Percentiles rank a stretch among this genome's conserved stretches.
These are phyloP conservation scores for Tanacetum coccineum DNA, from an alignment of 129 eudicot genomes.

Conservation along the genomic window DNA sequence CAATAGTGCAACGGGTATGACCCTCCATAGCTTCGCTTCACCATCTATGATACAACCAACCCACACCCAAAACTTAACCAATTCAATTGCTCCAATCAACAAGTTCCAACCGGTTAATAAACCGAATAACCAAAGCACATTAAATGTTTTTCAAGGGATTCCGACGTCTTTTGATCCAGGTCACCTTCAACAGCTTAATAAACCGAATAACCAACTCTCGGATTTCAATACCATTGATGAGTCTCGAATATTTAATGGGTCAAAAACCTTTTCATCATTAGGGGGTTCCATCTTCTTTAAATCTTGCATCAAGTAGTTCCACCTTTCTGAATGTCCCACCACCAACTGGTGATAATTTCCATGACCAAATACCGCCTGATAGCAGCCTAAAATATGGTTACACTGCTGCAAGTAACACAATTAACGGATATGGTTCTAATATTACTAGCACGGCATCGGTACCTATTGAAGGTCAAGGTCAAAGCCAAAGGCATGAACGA, in stretches of 20 bases:
- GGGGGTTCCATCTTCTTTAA: slow-evolving; percentile 46
- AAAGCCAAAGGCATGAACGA: slow-evolving; percentile 48
- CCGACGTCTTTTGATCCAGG: slow-evolving; percentile 57
- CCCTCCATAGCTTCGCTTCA: slow-evolving; percentile 60
- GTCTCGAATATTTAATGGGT: slow-evolving; percentile 36
- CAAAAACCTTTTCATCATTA: slow-evolving; percentile 29
- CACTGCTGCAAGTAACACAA: slow-evolving; percentile 32
- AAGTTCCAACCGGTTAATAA: slow-evolving; percentile 49
- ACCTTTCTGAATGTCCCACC: slow-evolving; percentile 38
- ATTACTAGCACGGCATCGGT: slow-evolving; percentile 31
- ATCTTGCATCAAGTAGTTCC: slow-evolving; percentile 38
- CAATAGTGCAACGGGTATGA: slow-evolving; percentile 60
- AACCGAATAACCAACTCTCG: slow-evolving; percentile 27
- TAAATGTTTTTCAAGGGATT: slow-evolving; percentile 53
- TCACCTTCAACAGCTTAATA: slow-evolving; percentile 46
- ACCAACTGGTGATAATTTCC: slow-evolving; percentile 36
- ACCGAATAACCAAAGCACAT: slow-evolving; percentile 44
- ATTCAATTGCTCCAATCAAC: slow-evolving; percentile 35
- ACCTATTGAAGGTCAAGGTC: slow-evolving; percentile 45
- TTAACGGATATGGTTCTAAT: slow-evolving; percentile 37
- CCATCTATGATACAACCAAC: slow-evolving; percentile 47
- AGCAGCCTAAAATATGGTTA: slow-evolving; percentile 37
- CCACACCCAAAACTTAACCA: slow-evolving; percentile 48
- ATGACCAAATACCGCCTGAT: slow-evolving; percentile 40
- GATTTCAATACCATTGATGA: slow-evolving; percentile 49